Base-by-base conservation (phyloP, 1,139 yeast genomes). In the Lodderomyces theae region DNA sequence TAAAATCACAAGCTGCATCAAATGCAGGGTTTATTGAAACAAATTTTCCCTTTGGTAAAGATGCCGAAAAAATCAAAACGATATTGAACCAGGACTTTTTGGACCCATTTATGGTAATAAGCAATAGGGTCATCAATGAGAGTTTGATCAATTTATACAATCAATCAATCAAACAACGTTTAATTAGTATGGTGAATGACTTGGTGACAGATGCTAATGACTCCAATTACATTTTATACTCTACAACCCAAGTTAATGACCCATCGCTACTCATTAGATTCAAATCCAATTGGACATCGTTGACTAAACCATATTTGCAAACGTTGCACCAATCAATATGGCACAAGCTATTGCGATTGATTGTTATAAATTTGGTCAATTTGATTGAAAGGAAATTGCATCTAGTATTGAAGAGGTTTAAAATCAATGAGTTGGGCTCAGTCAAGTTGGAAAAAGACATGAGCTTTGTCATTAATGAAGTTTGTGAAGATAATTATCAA, bases 381-480 rank as follows among this genome's bases (percentile, higher is more conserved):
- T 56, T 81, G 32, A 55, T 87, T 4, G 96, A 90, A 53, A 73
- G 77, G 50, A 81, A 82, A 52, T 67, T 92, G 32, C 77, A 89
- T 77, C 51, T 70, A 4, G 69, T 86, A 34, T 77, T 82, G 44
- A 79, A 80, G 40, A 78, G 74, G 44, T 68, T 61, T 47, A 62
- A 58, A 45, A 80, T 88, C 47, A 89, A 86, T 53, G 95, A 86
- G 50, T 64, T 86, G 38, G 97, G 97, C 0, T 82, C 95, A 0
- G 74, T 89, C 26, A 84, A 82, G 49, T 66, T 94, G 39, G 98
- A 94, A 52, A 79, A 86, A 45, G 97, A 90, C 58, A 66, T 90
- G 35, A 80, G 92, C 30, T 71, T 78, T 36, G 73, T 90, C 31
- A 86, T 92, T 39, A 75, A 79, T 40, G 84, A 82, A 47, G 74